Percentiles rank a stretch among this genome's conserved stretches.
These are phyloP conservation scores for Phallus indusiatus DNA, from an alignment of 768 basidiomycete species.

Conservation along the genomic window DNA sequence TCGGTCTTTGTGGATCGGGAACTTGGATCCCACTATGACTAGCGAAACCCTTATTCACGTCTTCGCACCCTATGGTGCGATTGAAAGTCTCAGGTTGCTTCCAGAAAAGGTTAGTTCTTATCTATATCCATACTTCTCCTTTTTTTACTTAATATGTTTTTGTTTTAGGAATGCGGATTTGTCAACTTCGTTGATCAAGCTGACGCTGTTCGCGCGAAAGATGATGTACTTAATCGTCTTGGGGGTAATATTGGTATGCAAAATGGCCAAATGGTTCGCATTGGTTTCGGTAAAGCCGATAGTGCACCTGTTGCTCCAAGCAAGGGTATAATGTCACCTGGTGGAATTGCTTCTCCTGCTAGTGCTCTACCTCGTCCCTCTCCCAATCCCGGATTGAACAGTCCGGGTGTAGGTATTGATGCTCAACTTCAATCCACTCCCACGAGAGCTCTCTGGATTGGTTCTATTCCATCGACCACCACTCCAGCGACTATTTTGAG, in stretches of 20 bases:
- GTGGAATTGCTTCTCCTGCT: conserved; percentile 35
- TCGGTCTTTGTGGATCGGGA: conserved; percentile 96
- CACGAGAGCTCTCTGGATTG: conserved; percentile 95
- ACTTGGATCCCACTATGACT: conserved; percentile 89
- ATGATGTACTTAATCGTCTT: conserved; percentile 92
- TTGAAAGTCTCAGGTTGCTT: conserved; percentile 88
- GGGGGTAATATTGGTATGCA: conserved; percentile 92
- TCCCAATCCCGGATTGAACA: conserved; percentile 2
- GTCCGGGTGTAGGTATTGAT: conserved; percentile 59
- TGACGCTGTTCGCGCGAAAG: conserved; percentile 96
- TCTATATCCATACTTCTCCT: background rate
- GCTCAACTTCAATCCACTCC: conserved; percentile 85
- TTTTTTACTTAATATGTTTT: conserved; percentile 1
- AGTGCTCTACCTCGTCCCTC: conserved; percentile 7
- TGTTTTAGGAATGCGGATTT: conserved; percentile 86
- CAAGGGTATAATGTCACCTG: conserved; percentile 64
- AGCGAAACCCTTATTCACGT: conserved; percentile 92
- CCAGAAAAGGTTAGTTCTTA: conserved; percentile 78
- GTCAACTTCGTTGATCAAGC: conserved; percentile 96
- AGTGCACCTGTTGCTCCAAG: conserved; percentile 89
- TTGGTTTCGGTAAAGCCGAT: conserved; percentile 97
- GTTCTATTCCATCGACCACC: conserved; percentile 90
- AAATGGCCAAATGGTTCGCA: conserved; percentile 91
- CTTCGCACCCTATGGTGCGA: conserved; percentile 94
- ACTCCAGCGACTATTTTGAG: conserved; percentile 91